Evolutionary conservation across 2,329 filamentous ascomycete species (phyloP).

Genomic region (Diaporthe sp.): DNA sequence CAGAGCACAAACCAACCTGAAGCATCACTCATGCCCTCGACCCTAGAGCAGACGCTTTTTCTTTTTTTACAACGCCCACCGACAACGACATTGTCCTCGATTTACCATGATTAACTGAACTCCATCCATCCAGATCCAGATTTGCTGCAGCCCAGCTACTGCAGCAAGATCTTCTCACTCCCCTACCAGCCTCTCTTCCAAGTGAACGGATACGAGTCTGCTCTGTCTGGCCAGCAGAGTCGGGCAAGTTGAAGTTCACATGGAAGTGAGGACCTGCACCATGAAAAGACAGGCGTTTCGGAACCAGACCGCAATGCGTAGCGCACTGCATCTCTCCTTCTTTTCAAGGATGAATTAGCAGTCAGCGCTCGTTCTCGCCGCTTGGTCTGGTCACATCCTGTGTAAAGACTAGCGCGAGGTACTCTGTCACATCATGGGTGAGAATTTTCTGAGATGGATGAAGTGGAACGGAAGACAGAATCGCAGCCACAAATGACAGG

Average conservation of each 20-base stretch:
- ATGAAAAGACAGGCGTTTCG: not conserved
- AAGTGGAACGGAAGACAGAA: not conserved
- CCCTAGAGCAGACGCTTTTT: too few species aligned
- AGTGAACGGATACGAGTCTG: not conserved
- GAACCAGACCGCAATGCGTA: not conserved
- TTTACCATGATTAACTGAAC: not conserved
- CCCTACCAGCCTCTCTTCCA: not conserved
- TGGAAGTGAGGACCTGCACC: not conserved
- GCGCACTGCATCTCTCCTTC: too few species aligned
- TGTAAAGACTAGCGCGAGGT: not conserved
- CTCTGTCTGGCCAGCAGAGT: not conserved
- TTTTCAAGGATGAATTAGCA: not conserved
- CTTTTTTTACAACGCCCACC: too few species aligned
- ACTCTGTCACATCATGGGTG: not conserved
- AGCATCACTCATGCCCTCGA: not conserved
- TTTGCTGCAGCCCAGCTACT: not conserved
- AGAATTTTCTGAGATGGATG: not conserved
- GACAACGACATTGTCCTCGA: too few species aligned
- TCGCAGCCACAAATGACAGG: not conserved
- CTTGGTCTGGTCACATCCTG: not conserved
- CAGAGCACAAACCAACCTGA: not conserved
- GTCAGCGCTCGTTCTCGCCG: not conserved
- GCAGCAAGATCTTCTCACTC: not conserved
- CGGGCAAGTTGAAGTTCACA: not conserved
- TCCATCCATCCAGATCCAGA: not conserved